These are phyloP conservation scores for Cokeromyces recurvatus DNA, from an alignment of 371 early-diverging fungal species.

Conservation along the genomic window DNA sequence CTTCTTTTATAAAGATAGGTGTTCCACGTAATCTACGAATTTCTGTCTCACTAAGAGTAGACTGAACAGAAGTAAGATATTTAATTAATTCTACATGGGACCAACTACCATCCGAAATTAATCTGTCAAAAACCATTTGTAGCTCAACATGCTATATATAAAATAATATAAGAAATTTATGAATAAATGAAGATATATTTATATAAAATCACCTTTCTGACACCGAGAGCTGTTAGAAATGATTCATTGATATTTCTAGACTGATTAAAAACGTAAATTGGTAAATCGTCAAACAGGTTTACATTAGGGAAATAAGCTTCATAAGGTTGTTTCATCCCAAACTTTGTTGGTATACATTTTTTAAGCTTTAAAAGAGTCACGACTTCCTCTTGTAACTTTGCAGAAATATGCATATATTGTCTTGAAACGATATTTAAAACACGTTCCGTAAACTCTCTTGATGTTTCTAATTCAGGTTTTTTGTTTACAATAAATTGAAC, in stretches of 20 bases:
- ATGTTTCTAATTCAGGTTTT: conserved; percentile 46
- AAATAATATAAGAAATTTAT: not conserved
- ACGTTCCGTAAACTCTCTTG: conserved; percentile 63
- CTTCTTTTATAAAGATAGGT: conserved; percentile 65
- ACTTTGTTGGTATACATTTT: conserved; percentile 69
- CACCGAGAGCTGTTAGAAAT: conserved; percentile 69
- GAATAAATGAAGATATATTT: no score
- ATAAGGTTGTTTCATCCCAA: conserved; percentile 63
- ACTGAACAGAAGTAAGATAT: conserved; percentile 69
- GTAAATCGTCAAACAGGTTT: conserved; percentile 81
- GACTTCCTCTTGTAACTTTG: conserved; percentile 41
- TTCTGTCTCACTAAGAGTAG: conserved; percentile 61
- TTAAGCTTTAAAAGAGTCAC: conserved; percentile 39
- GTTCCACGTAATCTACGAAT: conserved; percentile 60
- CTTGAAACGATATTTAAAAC: conserved; percentile 53
- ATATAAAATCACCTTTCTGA: conserved; percentile 73
- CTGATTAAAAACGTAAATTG: conserved; percentile 56
- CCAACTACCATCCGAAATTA: conserved; percentile 80
- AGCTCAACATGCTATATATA: conserved; percentile 86
- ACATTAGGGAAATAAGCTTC: conserved; percentile 80
- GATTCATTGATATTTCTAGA: conserved; percentile 49
- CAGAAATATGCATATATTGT: conserved; percentile 41
- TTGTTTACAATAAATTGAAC: conserved; percentile 38
- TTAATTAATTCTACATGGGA: conserved; percentile 82
- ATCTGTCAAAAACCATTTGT: conserved; percentile 80